Percentiles rank a stretch among this genome's conserved stretches.
Evolutionary conservation across 129 eudicot genomes (phyloP).

Genomic region (Solidago caesia): DNA sequence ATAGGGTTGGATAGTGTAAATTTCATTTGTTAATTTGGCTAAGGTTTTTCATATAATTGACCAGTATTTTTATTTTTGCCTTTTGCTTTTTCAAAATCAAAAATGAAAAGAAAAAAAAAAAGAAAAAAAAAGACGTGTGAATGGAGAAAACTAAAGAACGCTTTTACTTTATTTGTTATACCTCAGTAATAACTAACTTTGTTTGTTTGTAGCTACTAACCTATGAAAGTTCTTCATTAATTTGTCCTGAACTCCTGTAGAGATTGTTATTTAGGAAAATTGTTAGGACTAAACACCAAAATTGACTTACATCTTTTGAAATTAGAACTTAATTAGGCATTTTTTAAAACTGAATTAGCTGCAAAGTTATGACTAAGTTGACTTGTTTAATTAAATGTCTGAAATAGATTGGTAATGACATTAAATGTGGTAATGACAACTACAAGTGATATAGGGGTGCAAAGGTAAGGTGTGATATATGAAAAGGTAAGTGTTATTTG

Average conservation of each 20-base stretch:
- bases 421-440: too few species aligned
- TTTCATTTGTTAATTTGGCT: too few species aligned
- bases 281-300: background rate
- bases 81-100: too few species aligned
- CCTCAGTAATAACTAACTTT: slow-evolving; percentile 13
- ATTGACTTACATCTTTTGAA: slow-evolving; percentile 7
- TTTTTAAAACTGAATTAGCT: background rate
- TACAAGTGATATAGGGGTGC: too few species aligned
- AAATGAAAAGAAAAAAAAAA: too few species aligned
- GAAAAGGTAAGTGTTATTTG: too few species aligned
- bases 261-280: background rate
- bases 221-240: background rate
- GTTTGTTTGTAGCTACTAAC: slow-evolving; percentile 21
- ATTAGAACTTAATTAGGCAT: background rate
- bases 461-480: too few species aligned
- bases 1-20: too few species aligned
- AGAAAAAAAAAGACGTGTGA: background rate
- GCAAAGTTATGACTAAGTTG: background rate
- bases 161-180: background rate
- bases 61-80: too few species aligned
- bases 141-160: background rate
- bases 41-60: too few species aligned
- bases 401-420: too few species aligned
- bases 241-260: background rate
- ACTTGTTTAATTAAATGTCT: background rate